Percentiles rank a stretch among this genome's conserved stretches.
Evolutionary conservation across 176 grass and related monocot genomes (phyloP).

Genomic region (Triticum turgidum): DNA sequence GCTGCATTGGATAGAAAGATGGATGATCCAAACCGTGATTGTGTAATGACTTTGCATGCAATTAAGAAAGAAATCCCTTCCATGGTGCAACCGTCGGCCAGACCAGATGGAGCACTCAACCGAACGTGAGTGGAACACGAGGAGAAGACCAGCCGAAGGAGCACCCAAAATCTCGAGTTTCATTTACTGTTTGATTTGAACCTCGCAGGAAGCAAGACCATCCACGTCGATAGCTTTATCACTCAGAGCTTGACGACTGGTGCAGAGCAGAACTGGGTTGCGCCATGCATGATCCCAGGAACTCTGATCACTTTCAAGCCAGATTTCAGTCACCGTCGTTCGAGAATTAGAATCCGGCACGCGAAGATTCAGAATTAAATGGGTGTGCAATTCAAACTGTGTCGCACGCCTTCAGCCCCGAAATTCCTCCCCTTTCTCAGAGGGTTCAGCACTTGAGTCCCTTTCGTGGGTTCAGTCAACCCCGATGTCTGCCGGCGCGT

Average conservation of each 20-base stretch:
- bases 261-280: not conserved
- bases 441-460: not conserved
- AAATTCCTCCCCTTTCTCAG: not conserved
- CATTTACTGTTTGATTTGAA: constrained; percentile 2
- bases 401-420: not conserved
- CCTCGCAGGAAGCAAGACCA: not conserved
- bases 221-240: not conserved
- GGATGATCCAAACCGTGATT: not conserved
- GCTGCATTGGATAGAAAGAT: not conserved
- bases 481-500: not conserved
- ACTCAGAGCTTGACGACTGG: not conserved
- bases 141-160: not conserved
- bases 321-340: not conserved
- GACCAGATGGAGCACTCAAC: constrained; percentile 19
- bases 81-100: not conserved
- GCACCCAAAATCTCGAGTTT: not conserved
- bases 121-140: constrained; percentile 15
- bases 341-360: not conserved
- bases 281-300: not conserved
- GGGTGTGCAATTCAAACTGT: not conserved
- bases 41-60: not conserved
- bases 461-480: not conserved
- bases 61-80: constrained; percentile 20
- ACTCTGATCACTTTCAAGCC: not conserved
- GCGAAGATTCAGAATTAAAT: constrained; percentile 22